phyloP scores from a whole-genome alignment of 2,329 filamentous ascomycete species.

The Diplodia corticola region DNA sequence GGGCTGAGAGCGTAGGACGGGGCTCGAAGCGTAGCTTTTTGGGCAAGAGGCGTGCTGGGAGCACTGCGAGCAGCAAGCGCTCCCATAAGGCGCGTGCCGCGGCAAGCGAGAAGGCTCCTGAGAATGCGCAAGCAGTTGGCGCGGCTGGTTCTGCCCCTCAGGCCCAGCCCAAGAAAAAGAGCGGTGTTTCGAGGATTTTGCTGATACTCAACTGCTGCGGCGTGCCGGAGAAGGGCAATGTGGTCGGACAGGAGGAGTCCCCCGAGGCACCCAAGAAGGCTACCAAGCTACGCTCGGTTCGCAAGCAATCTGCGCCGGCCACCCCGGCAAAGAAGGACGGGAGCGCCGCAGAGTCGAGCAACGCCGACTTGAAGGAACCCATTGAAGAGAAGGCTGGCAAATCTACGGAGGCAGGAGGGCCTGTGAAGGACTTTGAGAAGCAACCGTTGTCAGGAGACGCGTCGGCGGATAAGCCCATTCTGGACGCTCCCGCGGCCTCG shows the following conservation, averaged over 20 bases:
- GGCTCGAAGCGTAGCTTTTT: slow-evolving; percentile 50
- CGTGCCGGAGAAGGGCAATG: slow-evolving; percentile 58
- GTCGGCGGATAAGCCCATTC: slow-evolving; percentile 25
- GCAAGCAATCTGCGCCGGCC: slow-evolving; percentile 49
- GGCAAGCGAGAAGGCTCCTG: slow-evolving; percentile 40
- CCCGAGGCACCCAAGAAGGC: slow-evolving; percentile 47
- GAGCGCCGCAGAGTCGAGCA: slow-evolving; percentile 45
- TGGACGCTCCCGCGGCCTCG: neutral
- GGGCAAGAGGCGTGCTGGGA: slow-evolving; percentile 47
- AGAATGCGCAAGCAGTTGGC: slow-evolving; percentile 35
- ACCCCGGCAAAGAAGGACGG: slow-evolving; percentile 45
- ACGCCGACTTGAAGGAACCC: slow-evolving; percentile 47
- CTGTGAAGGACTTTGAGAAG: slow-evolving; percentile 26
- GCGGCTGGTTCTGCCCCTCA: slow-evolving; percentile 26
- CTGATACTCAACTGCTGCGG: slow-evolving; percentile 67
- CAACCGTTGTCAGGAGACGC: slow-evolving; percentile 30
- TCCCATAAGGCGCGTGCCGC: slow-evolving; percentile 39
- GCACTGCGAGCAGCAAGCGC: slow-evolving; percentile 49
- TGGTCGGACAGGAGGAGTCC: slow-evolving; percentile 57
- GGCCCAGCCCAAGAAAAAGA: slow-evolving; percentile 45
- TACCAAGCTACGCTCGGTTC: slow-evolving; percentile 38
- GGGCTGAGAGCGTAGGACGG: slow-evolving; percentile 45
- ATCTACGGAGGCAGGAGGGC: slow-evolving; percentile 23
- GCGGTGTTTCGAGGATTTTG: slow-evolving; percentile 39
- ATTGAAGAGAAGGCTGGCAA: slow-evolving; percentile 45